A percentile compares a stretch with the other conserved stretches of the same genome.
Evolutionary conservation across 2,329 filamentous ascomycete genomes (phyloP).

Genomic region (Lomentospora prolificans): DNA sequence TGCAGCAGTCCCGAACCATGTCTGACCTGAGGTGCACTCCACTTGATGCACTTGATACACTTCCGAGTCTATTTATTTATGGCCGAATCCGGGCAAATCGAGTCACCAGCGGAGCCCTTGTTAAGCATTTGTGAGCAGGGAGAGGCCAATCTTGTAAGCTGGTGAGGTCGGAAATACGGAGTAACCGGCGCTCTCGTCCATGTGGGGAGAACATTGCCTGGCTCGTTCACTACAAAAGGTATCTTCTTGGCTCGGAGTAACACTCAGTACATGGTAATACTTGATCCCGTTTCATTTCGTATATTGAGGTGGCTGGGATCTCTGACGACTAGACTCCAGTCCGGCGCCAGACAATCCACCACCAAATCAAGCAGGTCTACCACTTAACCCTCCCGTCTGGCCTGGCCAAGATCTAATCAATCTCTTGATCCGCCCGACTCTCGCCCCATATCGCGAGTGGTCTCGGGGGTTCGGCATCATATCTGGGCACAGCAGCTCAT

Average conservation of each 20-base stretch:
- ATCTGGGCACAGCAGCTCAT: neutral
- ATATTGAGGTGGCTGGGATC: neutral
- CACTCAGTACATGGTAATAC: no score
- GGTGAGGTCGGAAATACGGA: neutral
- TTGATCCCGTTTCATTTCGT: neutral
- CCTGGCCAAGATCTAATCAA: slow-evolving; percentile 6
- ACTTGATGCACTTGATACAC: neutral
- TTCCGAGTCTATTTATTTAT: neutral
- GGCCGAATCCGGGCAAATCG: neutral
- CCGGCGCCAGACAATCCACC: neutral
- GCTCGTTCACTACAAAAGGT: neutral
- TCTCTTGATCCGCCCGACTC: neutral
- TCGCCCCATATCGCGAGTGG: neutral
- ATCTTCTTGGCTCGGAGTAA: no score
- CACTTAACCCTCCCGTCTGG: neutral
- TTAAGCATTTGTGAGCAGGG: neutral
- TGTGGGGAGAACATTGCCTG: neutral
- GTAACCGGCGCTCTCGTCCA: neutral
- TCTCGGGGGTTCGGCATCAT: neutral
- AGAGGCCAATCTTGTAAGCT: neutral
- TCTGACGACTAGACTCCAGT: neutral
- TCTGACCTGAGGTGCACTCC: neutral
- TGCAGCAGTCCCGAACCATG: neutral
- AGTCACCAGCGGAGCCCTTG: neutral
- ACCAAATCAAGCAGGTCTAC: neutral